A percentile compares a stretch with the other conserved stretches of the same genome.
These are phyloP conservation scores for Mycena vulgaris DNA, from an alignment of 768 basidiomycete genomes.

Conservation along the genomic window DNA sequence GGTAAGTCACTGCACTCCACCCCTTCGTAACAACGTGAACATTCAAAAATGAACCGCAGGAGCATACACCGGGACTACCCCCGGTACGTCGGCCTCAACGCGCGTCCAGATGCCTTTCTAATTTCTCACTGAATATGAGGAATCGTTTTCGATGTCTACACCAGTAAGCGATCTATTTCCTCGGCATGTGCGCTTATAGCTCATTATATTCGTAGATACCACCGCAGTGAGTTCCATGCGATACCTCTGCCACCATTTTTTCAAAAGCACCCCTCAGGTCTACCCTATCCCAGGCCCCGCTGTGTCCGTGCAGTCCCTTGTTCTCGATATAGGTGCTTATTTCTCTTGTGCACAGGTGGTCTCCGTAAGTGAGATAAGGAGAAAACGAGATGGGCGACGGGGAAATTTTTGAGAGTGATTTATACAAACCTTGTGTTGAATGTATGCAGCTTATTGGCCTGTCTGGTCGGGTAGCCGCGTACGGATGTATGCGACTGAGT, in stretches of 20 bases:
- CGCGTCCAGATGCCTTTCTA: background rate
- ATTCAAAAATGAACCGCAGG: background rate
- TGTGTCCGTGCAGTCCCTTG: conserved; percentile 47
- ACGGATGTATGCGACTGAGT: too few species aligned
- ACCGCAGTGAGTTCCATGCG: background rate
- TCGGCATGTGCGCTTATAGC: background rate
- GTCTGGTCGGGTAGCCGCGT: too few species aligned
- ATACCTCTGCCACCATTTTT: background rate
- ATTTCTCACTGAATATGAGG: background rate
- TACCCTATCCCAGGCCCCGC: conserved; percentile 63
- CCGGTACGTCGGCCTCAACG: background rate
- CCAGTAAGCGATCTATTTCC: background rate
- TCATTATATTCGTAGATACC: background rate
- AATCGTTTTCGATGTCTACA: conserved; percentile 14
- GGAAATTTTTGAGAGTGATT: too few species aligned
- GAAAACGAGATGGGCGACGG: too few species aligned
- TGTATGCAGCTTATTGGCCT: too few species aligned
- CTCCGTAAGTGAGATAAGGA: too few species aligned
- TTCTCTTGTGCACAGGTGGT: too few species aligned
- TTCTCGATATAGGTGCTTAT: too few species aligned
- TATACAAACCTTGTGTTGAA: too few species aligned
- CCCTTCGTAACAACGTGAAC: background rate
- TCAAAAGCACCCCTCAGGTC: conserved; percentile 22
- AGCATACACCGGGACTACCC: conserved; percentile 19
- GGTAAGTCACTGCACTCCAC: conserved; percentile 44